Evolutionary conservation across 306 rosid genomes (phyloP), one percentile per base, ranked within the genome.

Genomic region (Prunus kanzakura): DNA sequence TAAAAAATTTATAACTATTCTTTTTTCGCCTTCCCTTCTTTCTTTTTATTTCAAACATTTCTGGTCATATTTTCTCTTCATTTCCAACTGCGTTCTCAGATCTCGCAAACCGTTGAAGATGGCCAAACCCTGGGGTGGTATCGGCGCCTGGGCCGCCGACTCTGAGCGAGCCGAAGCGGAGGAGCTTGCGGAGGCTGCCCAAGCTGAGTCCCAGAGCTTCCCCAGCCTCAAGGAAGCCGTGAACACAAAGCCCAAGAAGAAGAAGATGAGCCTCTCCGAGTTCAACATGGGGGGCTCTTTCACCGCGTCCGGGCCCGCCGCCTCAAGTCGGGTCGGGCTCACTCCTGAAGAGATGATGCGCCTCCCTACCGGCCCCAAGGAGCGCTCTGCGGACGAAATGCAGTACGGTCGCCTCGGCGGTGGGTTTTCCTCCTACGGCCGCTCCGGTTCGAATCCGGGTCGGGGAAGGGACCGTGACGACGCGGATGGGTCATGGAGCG

Each of bases 121-220:
- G 99, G 88, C 96, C 23, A 91, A 86, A 45, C 90, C 98, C n/a
- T 92, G 98, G 99, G 88, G 96, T 25, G 83, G 77, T n/a, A 67
- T 83, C 88, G 97, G 97, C 74, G 88, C 91, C 8, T 96, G 99
- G 99, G 99, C 99, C 75, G 99, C 93, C 6, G 99, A 95, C 32
- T 78, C 96, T 3, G 99, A 95, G 88, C 92, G 88, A 6, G 99
- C 88, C 41, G 98, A 96, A 67, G 99, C 84, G 2, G 99, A 96
- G 76, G 97, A 95, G 75, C 88, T 71, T 8, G 86, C 86, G 4
- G 82, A 78, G 0, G 81, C 88, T 1, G 79, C 86, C 9, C 73
- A 82, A 2, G n/a, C 80, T 3, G 86, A 76, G 69, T 65, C 97
- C 3, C 88, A 67, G 43, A 88, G 77, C 88, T 92, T 83, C 77